Evolutionary conservation across 1,139 yeast species (phyloP).

Genomic region (Kodamaea suecica): DNA sequence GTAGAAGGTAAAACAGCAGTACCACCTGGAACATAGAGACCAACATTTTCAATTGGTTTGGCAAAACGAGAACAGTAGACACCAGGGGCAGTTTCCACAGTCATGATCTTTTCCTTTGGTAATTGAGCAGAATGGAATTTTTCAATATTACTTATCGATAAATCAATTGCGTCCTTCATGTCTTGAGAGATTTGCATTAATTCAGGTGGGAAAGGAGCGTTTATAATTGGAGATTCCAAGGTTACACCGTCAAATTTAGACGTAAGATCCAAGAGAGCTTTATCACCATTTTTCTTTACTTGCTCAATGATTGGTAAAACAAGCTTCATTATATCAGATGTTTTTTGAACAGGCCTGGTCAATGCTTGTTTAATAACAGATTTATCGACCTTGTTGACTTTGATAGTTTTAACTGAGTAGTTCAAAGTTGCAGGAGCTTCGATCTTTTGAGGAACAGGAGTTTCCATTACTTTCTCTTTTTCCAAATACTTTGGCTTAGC

Average conservation of each 20-base stretch:
- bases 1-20: conserved; percentile 98
- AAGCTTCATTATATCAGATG: conserved; percentile 85
- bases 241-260: conserved; percentile 86
- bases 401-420: conserved; percentile 61
- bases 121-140: conserved; percentile 94
- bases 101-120: conserved; percentile 60
- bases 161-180: conserved; percentile 79
- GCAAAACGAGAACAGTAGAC: conserved; percentile 93
- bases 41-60: conserved; percentile 90
- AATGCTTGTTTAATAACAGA: conserved; percentile 56
- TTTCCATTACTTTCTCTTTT: conserved; percentile 14
- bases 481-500: conserved; percentile 75
- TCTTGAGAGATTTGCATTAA: conserved; percentile 75
- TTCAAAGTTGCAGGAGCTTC: background rate
- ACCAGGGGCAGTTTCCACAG: conserved; percentile 94
- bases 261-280: conserved; percentile 81
- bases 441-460: conserved; percentile 7
- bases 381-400: conserved; percentile 38
- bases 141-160: conserved; percentile 83
- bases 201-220: conserved; percentile 81
- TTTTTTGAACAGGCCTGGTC: conserved; percentile 86
- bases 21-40: conserved; percentile 97
- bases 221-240: conserved; percentile 66
- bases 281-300: conserved; percentile 77
- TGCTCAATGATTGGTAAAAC: conserved; percentile 85